These are phyloP conservation scores for Coemansia sp. DNA, from an alignment of 192 early-diverging fungal genomes.

Conservation along the genomic window DNA sequence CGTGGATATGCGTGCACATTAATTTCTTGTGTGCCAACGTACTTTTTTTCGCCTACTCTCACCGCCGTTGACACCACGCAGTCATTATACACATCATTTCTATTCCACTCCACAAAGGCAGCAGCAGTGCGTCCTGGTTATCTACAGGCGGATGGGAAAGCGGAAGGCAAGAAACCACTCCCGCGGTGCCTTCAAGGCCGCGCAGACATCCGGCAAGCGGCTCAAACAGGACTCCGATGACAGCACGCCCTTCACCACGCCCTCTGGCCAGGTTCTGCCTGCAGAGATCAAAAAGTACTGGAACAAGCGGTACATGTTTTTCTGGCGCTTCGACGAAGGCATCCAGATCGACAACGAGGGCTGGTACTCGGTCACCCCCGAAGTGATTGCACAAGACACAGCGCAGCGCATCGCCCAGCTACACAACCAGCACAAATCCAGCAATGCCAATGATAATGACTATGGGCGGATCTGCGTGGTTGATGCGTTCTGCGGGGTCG, in stretches of 20 bases:
- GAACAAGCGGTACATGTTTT: slow-evolving; percentile 75
- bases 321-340: slow-evolving; percentile 82
- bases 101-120: no score
- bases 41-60: no score
- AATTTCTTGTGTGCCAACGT: no score
- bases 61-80: no score
- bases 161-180: background rate
- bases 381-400: slow-evolving; percentile 77
- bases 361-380: slow-evolving; percentile 96
- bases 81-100: no score
- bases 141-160: background rate
- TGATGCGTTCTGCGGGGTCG: slow-evolving; percentile 94
- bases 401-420: slow-evolving; percentile 51
- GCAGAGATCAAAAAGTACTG: slow-evolving; percentile 69
- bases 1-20: no score
- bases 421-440: no score
- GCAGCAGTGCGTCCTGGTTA: no score
- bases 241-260: slow-evolving; percentile 16
- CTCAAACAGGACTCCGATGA: no score
- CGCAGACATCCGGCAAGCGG: background rate
- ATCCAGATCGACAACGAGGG: slow-evolving; percentile 83
- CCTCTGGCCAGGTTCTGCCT: slow-evolving; percentile 18
- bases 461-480: slow-evolving; percentile 67
- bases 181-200: no score
- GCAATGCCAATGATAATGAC: background rate